Conservation (phyloP, 805 yeast genomes). For the Yarrowia deformans region DNA sequence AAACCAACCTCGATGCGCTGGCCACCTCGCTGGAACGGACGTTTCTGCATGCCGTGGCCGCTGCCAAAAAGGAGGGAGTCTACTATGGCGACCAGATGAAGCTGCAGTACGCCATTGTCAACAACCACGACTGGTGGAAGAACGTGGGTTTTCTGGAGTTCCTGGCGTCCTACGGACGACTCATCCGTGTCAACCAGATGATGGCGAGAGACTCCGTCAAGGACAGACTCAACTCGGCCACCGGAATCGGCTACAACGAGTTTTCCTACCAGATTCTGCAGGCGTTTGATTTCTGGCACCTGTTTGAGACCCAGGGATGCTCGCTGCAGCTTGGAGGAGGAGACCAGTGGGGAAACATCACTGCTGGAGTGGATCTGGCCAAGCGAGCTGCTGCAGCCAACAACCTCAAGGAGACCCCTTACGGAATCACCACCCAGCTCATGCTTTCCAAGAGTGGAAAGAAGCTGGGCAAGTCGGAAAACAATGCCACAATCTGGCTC, state of each 20-base stretch:
- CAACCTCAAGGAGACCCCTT: constrained; percentile 53
- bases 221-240: constrained; percentile 68
- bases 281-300: constrained; percentile 90
- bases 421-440: constrained; percentile 88
- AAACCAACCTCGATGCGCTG: constrained; percentile 64
- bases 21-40: constrained; percentile 59
- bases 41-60: constrained; percentile 42
- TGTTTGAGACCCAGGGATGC: constrained; percentile 66
- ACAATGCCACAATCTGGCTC: constrained; percentile 86
- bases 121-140: constrained; percentile 89
- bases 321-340: constrained; percentile 89
- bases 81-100: constrained; percentile 60
- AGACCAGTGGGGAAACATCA: constrained; percentile 98
- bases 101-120: constrained; percentile 51
- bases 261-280: constrained; percentile 92
- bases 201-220: constrained; percentile 86
- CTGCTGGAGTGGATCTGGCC: constrained; percentile 86
- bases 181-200: constrained; percentile 85
- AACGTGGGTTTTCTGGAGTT: constrained; percentile 78
- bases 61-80: constrained; percentile 54
- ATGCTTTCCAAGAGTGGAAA: constrained; percentile 88
- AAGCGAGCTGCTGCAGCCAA: constrained; percentile 41
- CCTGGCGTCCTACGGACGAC: constrained; percentile 74
- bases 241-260: constrained; percentile 91
- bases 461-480: constrained; percentile 96